Percentiles rank a stretch among this genome's conserved stretches.
phyloP scores from a whole-genome alignment of 148 eudicot genomes.

The Nepenthes mirabilis region DNA sequence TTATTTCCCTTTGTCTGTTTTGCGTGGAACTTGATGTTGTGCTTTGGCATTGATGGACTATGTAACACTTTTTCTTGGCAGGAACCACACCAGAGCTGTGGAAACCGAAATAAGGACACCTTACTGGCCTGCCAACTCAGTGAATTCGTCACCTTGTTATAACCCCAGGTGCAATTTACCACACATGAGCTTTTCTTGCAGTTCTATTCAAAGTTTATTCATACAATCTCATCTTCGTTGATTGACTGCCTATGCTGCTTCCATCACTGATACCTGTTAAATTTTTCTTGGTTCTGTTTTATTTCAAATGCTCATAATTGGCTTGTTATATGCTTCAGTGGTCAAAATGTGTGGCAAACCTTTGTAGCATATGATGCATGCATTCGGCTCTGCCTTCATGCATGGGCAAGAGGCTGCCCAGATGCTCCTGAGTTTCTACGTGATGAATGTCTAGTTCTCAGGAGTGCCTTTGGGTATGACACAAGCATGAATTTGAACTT shows the following conservation, averaged over 20 bases:
- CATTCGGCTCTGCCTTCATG: constrained; percentile 63
- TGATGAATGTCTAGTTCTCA: constrained; percentile 62
- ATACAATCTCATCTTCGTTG: neutral
- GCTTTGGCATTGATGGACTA: neutral
- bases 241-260: neutral
- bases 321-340: constrained; percentile 22
- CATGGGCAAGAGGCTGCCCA: constrained; percentile 69
- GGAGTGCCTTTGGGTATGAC: constrained; percentile 79
- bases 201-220: neutral
- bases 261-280: neutral
- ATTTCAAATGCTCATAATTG: neutral
- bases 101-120: constrained; percentile 20
- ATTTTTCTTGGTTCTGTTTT: neutral
- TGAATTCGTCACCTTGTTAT: constrained; percentile 25
- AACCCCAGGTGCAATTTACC: constrained; percentile 29
- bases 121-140: constrained; percentile 14
- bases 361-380: constrained; percentile 84
- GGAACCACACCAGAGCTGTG: constrained; percentile 16
- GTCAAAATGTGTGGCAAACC: constrained; percentile 73
- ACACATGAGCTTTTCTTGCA: neutral
- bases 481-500: neutral
- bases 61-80: constrained; percentile 14
- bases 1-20: neutral
- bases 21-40: neutral
- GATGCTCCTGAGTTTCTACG: constrained; percentile 79